Conservation (phyloP, 2,329 filamentous ascomycete genomes). For the Tolypocladium endophyticum region DNA sequence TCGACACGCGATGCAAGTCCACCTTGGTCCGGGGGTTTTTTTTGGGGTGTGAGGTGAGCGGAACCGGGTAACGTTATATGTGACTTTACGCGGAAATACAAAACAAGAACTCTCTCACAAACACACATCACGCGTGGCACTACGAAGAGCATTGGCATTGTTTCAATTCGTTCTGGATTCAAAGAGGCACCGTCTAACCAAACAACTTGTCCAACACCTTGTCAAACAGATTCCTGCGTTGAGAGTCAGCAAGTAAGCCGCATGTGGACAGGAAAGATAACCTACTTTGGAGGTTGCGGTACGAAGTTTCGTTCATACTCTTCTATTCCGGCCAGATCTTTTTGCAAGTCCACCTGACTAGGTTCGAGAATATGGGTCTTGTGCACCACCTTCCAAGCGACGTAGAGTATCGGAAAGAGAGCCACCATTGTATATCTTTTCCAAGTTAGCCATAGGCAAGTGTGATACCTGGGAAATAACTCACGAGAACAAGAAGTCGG, state of each 20-base stretch:
- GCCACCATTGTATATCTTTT: slow-evolving; percentile 59
- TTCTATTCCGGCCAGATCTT: slow-evolving; percentile 55
- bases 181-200: slow-evolving; percentile 1
- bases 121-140: too few relatives aligned
- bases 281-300: slow-evolving; percentile 40
- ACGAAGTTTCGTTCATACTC: slow-evolving; percentile 56
- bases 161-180: neutral
- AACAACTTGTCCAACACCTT: slow-evolving; percentile 11
- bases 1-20: too few relatives aligned
- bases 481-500: slow-evolving; percentile 63
- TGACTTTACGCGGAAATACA: too few relatives aligned
- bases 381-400: slow-evolving; percentile 62
- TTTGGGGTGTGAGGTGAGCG: too few relatives aligned
- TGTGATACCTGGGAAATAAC: slow-evolving; percentile 11
- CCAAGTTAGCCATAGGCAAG: neutral
- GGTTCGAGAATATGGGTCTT: slow-evolving; percentile 47
- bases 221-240: slow-evolving; percentile 8
- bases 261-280: neutral
- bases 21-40: too few relatives aligned
- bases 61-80: too few relatives aligned
- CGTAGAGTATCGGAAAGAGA: slow-evolving; percentile 57
- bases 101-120: too few relatives aligned
- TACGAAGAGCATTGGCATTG: neutral
- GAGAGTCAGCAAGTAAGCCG: neutral
- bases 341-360: slow-evolving; percentile 50